These are phyloP conservation scores for Colletotrichum sp. DNA, from an alignment of 2,329 filamentous ascomycete species.

Conservation along the genomic window DNA sequence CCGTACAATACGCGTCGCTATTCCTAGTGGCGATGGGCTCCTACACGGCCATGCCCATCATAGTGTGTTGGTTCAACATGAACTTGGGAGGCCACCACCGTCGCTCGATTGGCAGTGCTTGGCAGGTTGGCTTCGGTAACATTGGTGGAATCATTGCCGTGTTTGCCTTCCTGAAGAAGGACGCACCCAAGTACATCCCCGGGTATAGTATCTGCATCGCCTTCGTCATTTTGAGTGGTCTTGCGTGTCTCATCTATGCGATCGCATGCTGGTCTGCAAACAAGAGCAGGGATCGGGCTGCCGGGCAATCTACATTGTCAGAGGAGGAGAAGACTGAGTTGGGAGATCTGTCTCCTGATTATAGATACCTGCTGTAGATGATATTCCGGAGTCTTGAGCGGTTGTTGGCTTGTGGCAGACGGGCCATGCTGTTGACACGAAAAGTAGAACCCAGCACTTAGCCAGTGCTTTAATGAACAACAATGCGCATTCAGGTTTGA, in stretches of 20 bases:
- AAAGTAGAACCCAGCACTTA: background rate
- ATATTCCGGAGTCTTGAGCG: background rate
- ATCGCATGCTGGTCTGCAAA: conserved; percentile 66
- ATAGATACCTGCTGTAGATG: conserved; percentile 59
- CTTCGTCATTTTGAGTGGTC: conserved; percentile 72
- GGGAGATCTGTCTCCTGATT: conserved; percentile 64
- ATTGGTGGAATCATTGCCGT: conserved; percentile 81
- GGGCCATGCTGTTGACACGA: background rate
- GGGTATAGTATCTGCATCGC: conserved; percentile 81
- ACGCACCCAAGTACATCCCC: conserved; percentile 71
- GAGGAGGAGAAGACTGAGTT: conserved; percentile 67
- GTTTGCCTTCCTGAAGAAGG: conserved; percentile 68
- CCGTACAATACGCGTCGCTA: conserved; percentile 77
- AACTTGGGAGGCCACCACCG: conserved; percentile 77
- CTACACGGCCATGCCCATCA: conserved; percentile 89
- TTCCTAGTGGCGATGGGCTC: conserved; percentile 82
- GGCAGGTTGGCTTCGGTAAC: conserved; percentile 81
- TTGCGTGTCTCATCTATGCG: conserved; percentile 66
- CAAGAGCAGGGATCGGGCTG: conserved; percentile 55
- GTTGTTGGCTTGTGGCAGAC: background rate
- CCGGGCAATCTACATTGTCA: conserved; percentile 50
- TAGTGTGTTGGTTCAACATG: conserved; percentile 85
- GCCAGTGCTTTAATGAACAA: background rate
- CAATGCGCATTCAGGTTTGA: background rate
- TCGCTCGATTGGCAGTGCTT: conserved; percentile 73